Percentiles rank a stretch among this genome's conserved stretches.
Conservation (phyloP, 208 protist species). For the Leishmania mexicana region DNA sequence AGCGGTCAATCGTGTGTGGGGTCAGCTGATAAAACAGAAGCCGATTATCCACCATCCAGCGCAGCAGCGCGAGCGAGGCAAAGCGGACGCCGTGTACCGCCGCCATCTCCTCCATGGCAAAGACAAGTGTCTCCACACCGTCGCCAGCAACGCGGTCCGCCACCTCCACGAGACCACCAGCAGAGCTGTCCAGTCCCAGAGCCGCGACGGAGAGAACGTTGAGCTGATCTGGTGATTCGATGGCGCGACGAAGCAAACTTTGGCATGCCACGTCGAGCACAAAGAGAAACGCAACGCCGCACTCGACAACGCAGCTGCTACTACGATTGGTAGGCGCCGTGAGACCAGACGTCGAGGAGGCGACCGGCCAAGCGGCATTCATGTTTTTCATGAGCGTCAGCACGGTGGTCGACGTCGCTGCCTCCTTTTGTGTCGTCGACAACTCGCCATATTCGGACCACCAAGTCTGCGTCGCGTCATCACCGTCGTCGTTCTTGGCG, state of each 20-base stretch:
- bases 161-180: constrained; percentile 59
- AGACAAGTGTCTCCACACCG: constrained; percentile 10
- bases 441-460: background rate
- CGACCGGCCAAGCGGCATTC: background rate
- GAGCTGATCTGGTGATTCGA: constrained; percentile 38
- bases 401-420: background rate
- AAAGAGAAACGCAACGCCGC: constrained; percentile 34
- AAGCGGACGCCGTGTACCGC: constrained; percentile 8
- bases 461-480: background rate
- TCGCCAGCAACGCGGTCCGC: constrained; percentile 39
- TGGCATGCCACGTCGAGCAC: constrained; percentile 50
- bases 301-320: background rate
- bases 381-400: background rate
- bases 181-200: constrained; percentile 43
- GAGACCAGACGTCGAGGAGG: background rate
- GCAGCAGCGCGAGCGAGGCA: constrained; percentile 34
- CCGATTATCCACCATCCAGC: constrained; percentile 29
- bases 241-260: constrained; percentile 36
- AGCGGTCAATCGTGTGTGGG: constrained; percentile 6
- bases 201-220: constrained; percentile 61
- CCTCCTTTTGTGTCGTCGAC: background rate
- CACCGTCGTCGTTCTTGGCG: background rate
- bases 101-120: constrained; percentile 20
- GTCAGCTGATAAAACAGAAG: constrained; percentile 38
- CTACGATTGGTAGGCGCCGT: background rate